Evolutionary conservation across 345 rosid genomes (phyloP), one percentile per base, ranked within the genome.

Genomic region (Passiflora organensis): DNA sequence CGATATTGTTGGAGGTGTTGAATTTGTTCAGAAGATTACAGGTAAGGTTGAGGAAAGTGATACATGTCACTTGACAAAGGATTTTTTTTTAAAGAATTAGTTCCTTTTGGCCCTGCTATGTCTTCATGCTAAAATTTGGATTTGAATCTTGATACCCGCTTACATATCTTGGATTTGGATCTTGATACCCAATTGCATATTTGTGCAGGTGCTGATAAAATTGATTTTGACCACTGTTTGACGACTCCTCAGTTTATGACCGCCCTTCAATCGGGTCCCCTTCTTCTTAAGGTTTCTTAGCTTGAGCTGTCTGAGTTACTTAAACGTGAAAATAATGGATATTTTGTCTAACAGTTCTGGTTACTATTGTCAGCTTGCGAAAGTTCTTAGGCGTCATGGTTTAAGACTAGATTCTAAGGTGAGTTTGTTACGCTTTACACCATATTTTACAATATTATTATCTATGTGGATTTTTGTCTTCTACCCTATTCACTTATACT

Each of bases 341-440:
- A 10, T 52, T 51, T 56, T 41, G 47, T 34, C 32, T 46, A 38
- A 19, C 21, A 18, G 16, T 51, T 23, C 18, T 23, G 64, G 39
- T 34, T 36, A 44, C 10, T 18, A 56, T 48, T 43, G 70, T 70
- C 74, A 91, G 98, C 74, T 93, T 64, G 90, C 89, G 47, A 86
- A 77, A 78, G 72, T 93, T 78, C 91, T 93, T 49, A 86, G 84
- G 75, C 87, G 72, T 67, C 91, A 74, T 16, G 99, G 95, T 62
- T 67, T 91, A 78, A 83, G 86, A 88, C 96, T 95, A 43, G 86
- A 86, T 65, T 75, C 81, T 23, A 88, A 88, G 68, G 99, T 88
- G 62, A 80, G 90, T 70, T 53, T 53, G 38, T 43, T 48, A 63
- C 44, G 38, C 21, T 21, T 45, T 9, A 34, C 12, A 11, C 55